Evolutionary conservation across 441 rosid genomes (phyloP).

Genomic region (Aleurites moluccanus): DNA sequence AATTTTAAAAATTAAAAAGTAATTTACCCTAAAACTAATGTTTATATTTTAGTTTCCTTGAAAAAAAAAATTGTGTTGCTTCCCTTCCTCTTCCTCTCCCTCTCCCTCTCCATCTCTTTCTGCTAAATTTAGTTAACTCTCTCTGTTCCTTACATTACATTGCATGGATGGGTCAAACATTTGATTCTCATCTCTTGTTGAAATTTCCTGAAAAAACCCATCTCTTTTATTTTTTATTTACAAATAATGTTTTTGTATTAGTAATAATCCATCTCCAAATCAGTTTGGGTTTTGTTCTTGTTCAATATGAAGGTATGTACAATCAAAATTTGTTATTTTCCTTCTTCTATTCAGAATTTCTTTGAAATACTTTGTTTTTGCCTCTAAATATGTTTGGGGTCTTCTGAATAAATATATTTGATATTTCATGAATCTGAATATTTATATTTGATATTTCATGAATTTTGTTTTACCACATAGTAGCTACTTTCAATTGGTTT

Average conservation of each 20-base stretch:
- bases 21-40: too few species aligned
- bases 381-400: neutral
- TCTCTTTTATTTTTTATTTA: neutral
- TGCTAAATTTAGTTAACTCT: conserved; percentile 7
- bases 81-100: neutral
- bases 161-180: neutral
- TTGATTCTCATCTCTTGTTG: neutral
- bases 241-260: neutral
- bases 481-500: neutral
- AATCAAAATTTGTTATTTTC: neutral
- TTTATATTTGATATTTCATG: too few species aligned
- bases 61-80: too few species aligned
- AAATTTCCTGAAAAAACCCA: neutral
- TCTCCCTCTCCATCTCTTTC: neutral
- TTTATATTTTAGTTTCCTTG: too few species aligned
- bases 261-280: too few species aligned
- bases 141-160: neutral
- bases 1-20: too few species aligned
- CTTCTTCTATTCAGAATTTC: neutral
- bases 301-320: neutral
- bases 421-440: too few species aligned
- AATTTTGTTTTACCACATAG: too few species aligned
- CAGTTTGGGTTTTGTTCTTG: neutral
- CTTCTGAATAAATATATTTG: neutral
- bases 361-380: neutral